phyloP scores from a whole-genome alignment of 495 filamentous ascomycete species.

The Bacidia gigantensis region DNA sequence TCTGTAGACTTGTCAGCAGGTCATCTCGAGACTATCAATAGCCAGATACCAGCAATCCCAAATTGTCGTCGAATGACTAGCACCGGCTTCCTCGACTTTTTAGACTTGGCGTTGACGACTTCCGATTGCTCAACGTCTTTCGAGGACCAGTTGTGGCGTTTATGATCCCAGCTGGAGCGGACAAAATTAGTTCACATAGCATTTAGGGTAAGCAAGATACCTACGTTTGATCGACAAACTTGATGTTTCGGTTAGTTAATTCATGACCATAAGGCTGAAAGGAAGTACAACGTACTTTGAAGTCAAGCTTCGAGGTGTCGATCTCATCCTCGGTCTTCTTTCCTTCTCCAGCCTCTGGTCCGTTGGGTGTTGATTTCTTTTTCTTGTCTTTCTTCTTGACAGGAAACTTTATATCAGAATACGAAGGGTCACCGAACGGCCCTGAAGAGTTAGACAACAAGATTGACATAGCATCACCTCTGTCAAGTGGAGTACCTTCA shows the following conservation, averaged over 20 bases:
- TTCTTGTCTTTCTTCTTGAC: conserved; percentile 17
- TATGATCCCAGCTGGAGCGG: background rate
- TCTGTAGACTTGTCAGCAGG: background rate
- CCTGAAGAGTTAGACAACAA: background rate
- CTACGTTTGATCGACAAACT: conserved; percentile 7
- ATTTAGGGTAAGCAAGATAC: background rate
- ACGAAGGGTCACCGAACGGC: background rate
- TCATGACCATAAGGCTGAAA: background rate
- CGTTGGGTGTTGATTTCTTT: conserved; percentile 7
- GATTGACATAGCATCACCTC: background rate
- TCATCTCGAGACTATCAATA: background rate
- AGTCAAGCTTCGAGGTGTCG: conserved; percentile 1
- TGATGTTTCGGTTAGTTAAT: background rate
- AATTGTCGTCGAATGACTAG: conserved; percentile 2
- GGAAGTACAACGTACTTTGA: background rate
- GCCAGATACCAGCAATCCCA: background rate
- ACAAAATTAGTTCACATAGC: background rate
- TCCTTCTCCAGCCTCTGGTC: conserved; percentile 3
- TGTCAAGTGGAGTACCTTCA: background rate
- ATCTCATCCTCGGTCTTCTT: conserved; percentile 1
- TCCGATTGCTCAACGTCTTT: conserved; percentile 2
- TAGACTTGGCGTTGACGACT: background rate
- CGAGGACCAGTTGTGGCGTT: conserved; percentile 5
- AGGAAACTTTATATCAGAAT: background rate
- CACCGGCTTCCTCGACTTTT: conserved; percentile 1